These are phyloP conservation scores for Mycosphaerelloides madeirae DNA, from an alignment of 2,329 filamentous ascomycete genomes.

Conservation along the genomic window DNA sequence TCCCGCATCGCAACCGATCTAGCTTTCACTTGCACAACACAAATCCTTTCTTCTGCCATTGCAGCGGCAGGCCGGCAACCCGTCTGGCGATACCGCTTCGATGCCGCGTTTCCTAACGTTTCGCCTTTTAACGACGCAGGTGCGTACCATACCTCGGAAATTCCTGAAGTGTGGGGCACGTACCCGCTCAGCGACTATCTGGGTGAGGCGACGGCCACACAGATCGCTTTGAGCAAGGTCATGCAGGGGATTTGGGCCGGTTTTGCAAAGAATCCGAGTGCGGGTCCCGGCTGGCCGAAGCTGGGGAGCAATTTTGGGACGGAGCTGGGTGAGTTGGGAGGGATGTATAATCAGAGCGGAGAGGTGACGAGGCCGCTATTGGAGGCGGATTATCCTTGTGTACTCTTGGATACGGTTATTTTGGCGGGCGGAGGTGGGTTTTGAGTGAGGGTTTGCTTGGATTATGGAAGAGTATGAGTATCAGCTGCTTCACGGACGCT, in stretches of 20 bases:
- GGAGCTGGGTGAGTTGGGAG: slow-evolving; percentile 12
- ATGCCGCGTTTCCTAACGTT: slow-evolving; percentile 27
- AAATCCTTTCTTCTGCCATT: slow-evolving; percentile 11
- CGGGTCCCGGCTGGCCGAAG: slow-evolving; percentile 23
- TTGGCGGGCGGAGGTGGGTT: too few relatives aligned
- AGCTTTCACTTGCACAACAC: slow-evolving; percentile 26
- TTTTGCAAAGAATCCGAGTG: slow-evolving; percentile 16
- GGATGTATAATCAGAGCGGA: slow-evolving; percentile 2
- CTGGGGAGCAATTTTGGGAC: slow-evolving; percentile 14
- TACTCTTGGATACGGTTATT: slow-evolving; percentile 4
- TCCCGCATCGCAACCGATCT: slow-evolving; percentile 8
- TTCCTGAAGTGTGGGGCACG: slow-evolving; percentile 22
- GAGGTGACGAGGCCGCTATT: slow-evolving; percentile 5
- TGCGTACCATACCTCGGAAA: slow-evolving; percentile 34
- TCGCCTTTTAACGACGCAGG: slow-evolving; percentile 15
- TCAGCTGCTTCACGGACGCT: too few relatives aligned
- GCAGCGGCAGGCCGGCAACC: slow-evolving; percentile 15
- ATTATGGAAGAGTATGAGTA: too few relatives aligned
- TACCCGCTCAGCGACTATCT: slow-evolving; percentile 14
- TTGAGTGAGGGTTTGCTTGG: too few relatives aligned
- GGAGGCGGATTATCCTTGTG: slow-evolving; percentile 8
- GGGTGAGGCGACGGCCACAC: slow-evolving; percentile 9
- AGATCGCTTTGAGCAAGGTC: slow-evolving; percentile 15
- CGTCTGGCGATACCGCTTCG: slow-evolving; percentile 28
- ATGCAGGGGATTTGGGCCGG: slow-evolving; percentile 18